Percentiles rank a stretch among this genome's conserved stretches.
These are phyloP conservation scores for Suillus tomentosus DNA, from an alignment of 768 basidiomycete species.

Conservation along the genomic window DNA sequence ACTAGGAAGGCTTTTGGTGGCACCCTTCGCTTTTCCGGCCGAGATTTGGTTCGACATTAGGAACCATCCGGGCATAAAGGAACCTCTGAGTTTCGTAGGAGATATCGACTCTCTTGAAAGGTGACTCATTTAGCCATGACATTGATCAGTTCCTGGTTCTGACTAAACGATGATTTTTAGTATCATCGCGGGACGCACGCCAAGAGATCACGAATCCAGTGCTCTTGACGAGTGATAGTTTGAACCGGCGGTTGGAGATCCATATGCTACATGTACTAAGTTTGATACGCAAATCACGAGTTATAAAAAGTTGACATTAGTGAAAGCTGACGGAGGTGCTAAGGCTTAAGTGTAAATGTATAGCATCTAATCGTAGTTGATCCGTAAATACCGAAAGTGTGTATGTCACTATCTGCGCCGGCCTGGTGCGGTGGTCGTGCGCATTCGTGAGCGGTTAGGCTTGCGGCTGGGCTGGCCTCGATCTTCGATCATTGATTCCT, in stretches of 20 bases:
- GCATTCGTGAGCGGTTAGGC: constrained; percentile 30
- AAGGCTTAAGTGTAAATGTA: not conserved
- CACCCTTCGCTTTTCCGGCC: constrained; percentile 20
- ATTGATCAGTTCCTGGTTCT: constrained; percentile 7
- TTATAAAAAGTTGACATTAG: constrained; percentile 1
- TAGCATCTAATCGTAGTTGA: not conserved
- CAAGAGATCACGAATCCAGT: constrained; percentile 12
- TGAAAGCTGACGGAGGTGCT: no score
- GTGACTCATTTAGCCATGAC: constrained; percentile 16
- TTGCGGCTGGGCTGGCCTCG: constrained; percentile 27
- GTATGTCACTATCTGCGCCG: constrained; percentile 30
- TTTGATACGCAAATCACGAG: constrained; percentile 26
- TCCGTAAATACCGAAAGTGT: not conserved
- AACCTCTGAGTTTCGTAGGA: constrained; percentile 20
- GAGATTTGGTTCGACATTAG: constrained; percentile 31
- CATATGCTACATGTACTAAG: constrained; percentile 31
- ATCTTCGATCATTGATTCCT: constrained; percentile 25
- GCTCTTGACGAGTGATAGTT: not conserved
- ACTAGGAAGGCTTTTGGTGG: constrained; percentile 16
- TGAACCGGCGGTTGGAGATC: constrained; percentile 17
- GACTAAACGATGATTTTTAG: not conserved
- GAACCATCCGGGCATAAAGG: constrained; percentile 16
- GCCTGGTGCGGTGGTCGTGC: constrained; percentile 20
- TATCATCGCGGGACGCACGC: constrained; percentile 10
- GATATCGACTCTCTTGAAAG: constrained; percentile 28